Base-by-base conservation (phyloP, 2,329 filamentous ascomycete genomes). In the Plenodomus tracheiphilus region DNA sequence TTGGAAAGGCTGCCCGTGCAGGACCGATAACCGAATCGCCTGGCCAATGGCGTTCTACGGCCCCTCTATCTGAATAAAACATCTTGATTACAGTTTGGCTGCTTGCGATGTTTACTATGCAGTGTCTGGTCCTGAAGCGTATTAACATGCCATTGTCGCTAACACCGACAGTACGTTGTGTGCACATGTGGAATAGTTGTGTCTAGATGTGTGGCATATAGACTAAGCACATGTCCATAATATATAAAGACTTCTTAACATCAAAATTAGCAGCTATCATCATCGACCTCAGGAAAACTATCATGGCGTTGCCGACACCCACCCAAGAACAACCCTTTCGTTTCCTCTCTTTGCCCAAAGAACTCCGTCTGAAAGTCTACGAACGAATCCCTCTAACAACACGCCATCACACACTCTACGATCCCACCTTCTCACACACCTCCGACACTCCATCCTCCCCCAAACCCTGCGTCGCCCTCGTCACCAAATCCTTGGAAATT, bases 281-380 rank as follows among this genome's bases (percentile, higher is more conserved):
- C 10, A 25, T 25, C 22, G 10, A 25, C 5, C 22, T 25, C 22
- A 6, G 5, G 6, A 25, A 10, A 6, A 5, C 10, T 10, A 25
- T 25, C 22, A 25, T 25, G 22, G 22, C n/a, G n/a, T n/a, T n/a
- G n/a, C n/a, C n/a, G n/a, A n/a, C n/a, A n/a, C n/a, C n/a, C n/a
- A n/a, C 5, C 10, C 22, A 25, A 25, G 6, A 25, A 25, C 22
- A 25, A 25, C 22, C 37, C n/a, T 41, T 41, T 15, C 39, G 20
- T 9, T 43, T 43, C 17, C 41, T 43, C 41, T 7, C 30, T 10
- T 19, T 43, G 7, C 41, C 41, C 5, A 43, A 34, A 17, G 41
- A 36, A 15, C 18, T 43, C n/a, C 41, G 30, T 17, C 41, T 43
- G 3, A 43, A 20, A 18, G 30, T 36, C 9, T 43, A 43, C 21